phyloP scores from a whole-genome alignment of 192 early-diverging fungal genomes.

The Coemansia sp. region DNA sequence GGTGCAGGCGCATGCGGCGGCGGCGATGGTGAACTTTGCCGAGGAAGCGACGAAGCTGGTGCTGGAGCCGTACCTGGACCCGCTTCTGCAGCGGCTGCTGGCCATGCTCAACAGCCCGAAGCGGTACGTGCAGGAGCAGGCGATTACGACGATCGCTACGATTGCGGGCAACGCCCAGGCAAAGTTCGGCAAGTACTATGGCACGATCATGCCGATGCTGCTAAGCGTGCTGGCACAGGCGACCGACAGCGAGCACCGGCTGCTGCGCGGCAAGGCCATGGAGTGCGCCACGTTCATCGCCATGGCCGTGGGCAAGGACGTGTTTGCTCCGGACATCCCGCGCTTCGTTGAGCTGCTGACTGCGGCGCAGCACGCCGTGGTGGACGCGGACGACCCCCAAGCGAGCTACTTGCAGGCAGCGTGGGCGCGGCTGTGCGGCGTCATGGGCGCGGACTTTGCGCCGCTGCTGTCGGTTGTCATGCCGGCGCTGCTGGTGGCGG shows the following conservation, averaged over 20 bases:
- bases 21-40: constrained; percentile 96
- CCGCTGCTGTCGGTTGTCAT: constrained; percentile 90
- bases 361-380: constrained; percentile 71
- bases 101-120: constrained; percentile 76
- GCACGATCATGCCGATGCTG: constrained; percentile 91
- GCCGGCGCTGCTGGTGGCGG: constrained; percentile 81
- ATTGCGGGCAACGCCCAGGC: constrained; percentile 94
- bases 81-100: constrained; percentile 82
- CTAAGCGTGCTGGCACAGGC: constrained; percentile 84
- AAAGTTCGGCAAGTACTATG: constrained; percentile 88
- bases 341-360: constrained; percentile 79
- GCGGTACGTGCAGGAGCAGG: constrained; percentile 97
- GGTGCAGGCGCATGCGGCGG: constrained; percentile 93
- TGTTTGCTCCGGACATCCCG: constrained; percentile 72
- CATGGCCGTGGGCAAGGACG: constrained; percentile 87
- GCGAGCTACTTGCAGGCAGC: constrained; percentile 86
- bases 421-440: constrained; percentile 96
- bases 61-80: constrained; percentile 85
- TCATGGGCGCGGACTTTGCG: constrained; percentile 89
- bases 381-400: constrained; percentile 91
- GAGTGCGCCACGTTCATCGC: constrained; percentile 96
- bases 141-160: constrained; percentile 95
- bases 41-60: constrained; percentile 80
- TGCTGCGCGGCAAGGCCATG: constrained; percentile 93
- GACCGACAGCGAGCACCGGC: constrained; percentile 77